phyloP scores from a whole-genome alignment of 495 filamentous ascomycete species.

The Parathielavia hyrcaniae region DNA sequence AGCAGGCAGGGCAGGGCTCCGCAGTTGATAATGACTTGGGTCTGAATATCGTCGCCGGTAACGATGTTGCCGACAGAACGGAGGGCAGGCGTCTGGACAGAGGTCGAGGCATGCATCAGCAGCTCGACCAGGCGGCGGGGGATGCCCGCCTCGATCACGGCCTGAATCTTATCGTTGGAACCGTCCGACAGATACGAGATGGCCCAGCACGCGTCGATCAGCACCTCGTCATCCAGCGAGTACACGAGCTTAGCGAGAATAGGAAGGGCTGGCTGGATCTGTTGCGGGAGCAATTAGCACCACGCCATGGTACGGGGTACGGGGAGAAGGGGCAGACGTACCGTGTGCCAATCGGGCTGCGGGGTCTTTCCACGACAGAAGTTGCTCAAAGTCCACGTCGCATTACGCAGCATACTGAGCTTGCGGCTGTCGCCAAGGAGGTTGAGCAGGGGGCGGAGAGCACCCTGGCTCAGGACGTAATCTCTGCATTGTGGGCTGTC shows the following conservation, averaged over 20 bases:
- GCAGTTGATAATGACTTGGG: constrained; percentile 98
- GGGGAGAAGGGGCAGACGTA: constrained; percentile 45
- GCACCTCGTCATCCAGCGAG: constrained; percentile 94
- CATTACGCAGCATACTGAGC: constrained; percentile 97
- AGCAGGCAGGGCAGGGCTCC: constrained; percentile 86
- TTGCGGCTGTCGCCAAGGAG: constrained; percentile 96
- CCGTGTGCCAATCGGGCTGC: constrained; percentile 95
- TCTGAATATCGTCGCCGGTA: constrained; percentile 97
- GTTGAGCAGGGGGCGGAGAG: constrained; percentile 78
- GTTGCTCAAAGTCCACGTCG: constrained; percentile 99
- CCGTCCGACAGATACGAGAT: constrained; percentile 99
- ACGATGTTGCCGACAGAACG: constrained; percentile 99
- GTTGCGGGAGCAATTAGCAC: constrained; percentile 18
- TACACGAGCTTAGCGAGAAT: constrained; percentile 97
- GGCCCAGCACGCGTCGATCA: constrained; percentile 99
- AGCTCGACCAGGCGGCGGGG: constrained; percentile 95
- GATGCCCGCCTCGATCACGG: constrained; percentile 97
- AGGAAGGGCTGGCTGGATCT: constrained; percentile 95
- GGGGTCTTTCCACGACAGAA: constrained; percentile 99
- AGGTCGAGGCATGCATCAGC: constrained; percentile 98
- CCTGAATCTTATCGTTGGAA: constrained; percentile 98
- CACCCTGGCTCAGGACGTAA: constrained; percentile 84
- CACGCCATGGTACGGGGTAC: constrained; percentile 17
- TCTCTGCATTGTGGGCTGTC: constrained; percentile 96
- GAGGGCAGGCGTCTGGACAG: constrained; percentile 95